These are phyloP conservation scores for Grosmannia clavigera DNA, from an alignment of 2,329 filamentous ascomycete genomes.

Conservation along the genomic window DNA sequence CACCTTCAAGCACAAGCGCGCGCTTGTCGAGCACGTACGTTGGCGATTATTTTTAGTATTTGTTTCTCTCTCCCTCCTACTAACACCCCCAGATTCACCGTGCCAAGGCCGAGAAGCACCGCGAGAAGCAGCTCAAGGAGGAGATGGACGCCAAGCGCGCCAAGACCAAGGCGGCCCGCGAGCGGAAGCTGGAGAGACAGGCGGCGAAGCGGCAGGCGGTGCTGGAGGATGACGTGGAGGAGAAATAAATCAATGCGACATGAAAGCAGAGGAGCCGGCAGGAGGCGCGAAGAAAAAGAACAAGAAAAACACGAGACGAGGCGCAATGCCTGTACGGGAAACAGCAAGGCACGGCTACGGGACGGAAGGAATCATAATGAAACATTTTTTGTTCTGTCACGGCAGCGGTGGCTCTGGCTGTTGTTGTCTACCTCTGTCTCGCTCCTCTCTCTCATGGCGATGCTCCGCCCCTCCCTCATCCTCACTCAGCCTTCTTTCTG, in stretches of 20 bases:
- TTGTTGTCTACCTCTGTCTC: background rate
- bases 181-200: constrained; percentile 91
- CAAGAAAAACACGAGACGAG: constrained; percentile 1
- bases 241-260: constrained; percentile 21
- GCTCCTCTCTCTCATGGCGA: background rate
- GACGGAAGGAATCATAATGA: constrained; percentile 3
- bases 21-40: constrained; percentile 99
- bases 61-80: background rate
- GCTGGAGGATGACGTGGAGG: constrained; percentile 56
- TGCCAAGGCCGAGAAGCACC: constrained; percentile 98
- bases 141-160: constrained; percentile 99
- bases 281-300: background rate
- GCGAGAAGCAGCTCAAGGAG: constrained; percentile 92
- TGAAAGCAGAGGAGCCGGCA: constrained; percentile 10
- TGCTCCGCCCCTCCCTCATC: background rate
- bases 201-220: constrained; percentile 82
- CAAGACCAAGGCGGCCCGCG: constrained; percentile 99
- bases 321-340: background rate
- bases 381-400: constrained; percentile 1
- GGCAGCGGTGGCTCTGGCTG: background rate
- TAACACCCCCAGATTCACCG: constrained; percentile 75
- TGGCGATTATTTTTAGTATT: constrained; percentile 3
- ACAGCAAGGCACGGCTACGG: background rate
- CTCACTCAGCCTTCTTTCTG: background rate
- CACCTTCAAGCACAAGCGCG: constrained; percentile 99